Evolutionary conservation across 2,329 filamentous ascomycete genomes (phyloP).

Genomic region (Plenodomus biglobosus): DNA sequence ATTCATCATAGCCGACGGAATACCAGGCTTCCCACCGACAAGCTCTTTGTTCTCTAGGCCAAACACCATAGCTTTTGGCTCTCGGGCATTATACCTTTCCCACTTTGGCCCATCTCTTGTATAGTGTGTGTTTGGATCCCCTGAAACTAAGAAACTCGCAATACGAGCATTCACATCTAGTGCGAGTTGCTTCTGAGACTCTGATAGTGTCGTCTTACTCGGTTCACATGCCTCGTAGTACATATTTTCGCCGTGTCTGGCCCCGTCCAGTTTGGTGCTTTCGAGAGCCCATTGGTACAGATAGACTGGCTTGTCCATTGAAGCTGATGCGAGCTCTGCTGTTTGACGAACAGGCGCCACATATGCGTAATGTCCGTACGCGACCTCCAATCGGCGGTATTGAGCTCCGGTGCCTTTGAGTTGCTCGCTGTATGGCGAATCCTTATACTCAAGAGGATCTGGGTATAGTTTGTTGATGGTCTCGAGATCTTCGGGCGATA

Average conservation of each 20-base stretch:
- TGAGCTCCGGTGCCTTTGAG: constrained; percentile 50
- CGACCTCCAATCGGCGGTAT: constrained; percentile 60
- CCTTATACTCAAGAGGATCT: constrained; percentile 51
- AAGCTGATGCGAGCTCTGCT: constrained; percentile 48
- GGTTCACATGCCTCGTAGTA: constrained; percentile 37
- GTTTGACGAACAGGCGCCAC: constrained; percentile 65
- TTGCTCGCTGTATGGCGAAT: constrained; percentile 48
- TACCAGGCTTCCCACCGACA: constrained; percentile 29
- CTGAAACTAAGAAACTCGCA: constrained; percentile 36
- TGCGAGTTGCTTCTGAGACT: constrained; percentile 34
- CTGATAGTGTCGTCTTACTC: constrained; percentile 19
- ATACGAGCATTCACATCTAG: constrained; percentile 35
- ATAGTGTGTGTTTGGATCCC: constrained; percentile 31
- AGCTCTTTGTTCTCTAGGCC: constrained; percentile 62
- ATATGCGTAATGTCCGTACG: constrained; percentile 67
- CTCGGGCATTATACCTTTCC: constrained; percentile 17
- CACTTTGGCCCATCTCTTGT: constrained; percentile 21
- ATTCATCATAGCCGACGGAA: constrained; percentile 46
- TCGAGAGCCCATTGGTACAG: constrained; percentile 63
- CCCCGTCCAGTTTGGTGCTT: constrained; percentile 40
- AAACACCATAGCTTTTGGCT: constrained; percentile 53
- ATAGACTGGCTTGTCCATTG: constrained; percentile 47
- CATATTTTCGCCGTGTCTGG: constrained; percentile 42
- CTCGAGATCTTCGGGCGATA: constrained; percentile 56
- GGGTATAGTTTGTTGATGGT: constrained; percentile 64